Percentiles rank a stretch among this genome's conserved stretches.
These are phyloP conservation scores for Saturnispora diversa DNA, from an alignment of 805 yeast species.

Conservation along the genomic window DNA sequence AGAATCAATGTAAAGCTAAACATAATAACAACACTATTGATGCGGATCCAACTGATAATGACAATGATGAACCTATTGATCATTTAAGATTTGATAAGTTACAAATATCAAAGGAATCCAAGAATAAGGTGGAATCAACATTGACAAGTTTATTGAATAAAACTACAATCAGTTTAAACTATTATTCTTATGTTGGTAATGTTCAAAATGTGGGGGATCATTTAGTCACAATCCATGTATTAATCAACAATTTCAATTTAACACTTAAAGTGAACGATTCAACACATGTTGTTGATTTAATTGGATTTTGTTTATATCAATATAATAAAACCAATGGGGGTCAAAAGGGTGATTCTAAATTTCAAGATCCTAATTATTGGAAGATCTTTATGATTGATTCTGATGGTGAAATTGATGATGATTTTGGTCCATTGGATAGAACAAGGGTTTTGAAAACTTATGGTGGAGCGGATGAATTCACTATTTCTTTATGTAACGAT, in stretches of 20 bases:
- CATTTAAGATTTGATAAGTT: not conserved
- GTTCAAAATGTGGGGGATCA: conserved; percentile 12
- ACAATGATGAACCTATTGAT: not conserved
- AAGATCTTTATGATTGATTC: conserved; percentile 79
- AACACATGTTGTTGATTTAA: conserved; percentile 43
- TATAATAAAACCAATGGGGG: conserved; percentile 19
- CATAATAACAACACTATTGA: too few relatives aligned
- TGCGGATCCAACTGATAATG: not conserved
- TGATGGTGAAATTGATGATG: conserved; percentile 88
- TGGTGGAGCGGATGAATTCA: conserved; percentile 68
- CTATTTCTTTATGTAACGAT: conserved; percentile 54
- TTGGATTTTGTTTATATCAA: conserved; percentile 43
- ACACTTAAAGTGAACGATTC: conserved; percentile 27
- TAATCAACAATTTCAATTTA: conserved; percentile 17
- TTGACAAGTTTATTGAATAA: conserved; percentile 21
- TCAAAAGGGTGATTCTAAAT: conserved; percentile 10
- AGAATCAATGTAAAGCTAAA: too few relatives aligned
- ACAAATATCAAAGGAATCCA: not conserved
- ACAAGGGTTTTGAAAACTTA: conserved; percentile 57
- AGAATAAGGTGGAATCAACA: not conserved
- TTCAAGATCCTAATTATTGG: conserved; percentile 62
- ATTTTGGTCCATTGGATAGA: conserved; percentile 81
- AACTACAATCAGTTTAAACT: conserved; percentile 37
- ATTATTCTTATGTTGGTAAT: conserved; percentile 24
- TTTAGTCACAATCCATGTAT: conserved; percentile 15